A percentile compares a stretch with the other conserved stretches of the same genome.
These are phyloP conservation scores for Diddensiella transvaalensis DNA, from an alignment of 805 yeast genomes.

Conservation along the genomic window DNA sequence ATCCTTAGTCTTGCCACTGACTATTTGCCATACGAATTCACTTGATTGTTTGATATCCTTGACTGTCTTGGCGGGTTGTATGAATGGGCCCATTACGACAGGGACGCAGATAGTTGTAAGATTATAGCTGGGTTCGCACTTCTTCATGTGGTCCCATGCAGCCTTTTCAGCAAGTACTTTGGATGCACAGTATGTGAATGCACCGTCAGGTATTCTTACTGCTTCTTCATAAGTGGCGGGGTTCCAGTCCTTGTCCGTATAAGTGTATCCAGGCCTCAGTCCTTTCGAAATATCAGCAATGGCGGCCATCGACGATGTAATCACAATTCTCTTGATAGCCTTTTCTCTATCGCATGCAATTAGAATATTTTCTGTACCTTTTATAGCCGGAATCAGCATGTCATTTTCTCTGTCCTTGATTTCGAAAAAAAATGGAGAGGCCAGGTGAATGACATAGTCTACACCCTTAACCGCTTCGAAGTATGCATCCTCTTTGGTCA, in stretches of 20 bases:
- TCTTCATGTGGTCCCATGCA: slow-evolving; percentile 34
- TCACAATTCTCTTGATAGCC: slow-evolving; percentile 40
- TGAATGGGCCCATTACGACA: slow-evolving; percentile 33
- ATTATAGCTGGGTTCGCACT: slow-evolving; percentile 23
- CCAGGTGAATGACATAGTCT: slow-evolving; percentile 38
- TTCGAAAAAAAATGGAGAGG: slow-evolving; percentile 37
- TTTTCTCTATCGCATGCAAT: slow-evolving; percentile 39
- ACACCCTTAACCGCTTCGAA: slow-evolving; percentile 3
- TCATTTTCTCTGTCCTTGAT: slow-evolving; percentile 37
- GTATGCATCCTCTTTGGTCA: neutral
- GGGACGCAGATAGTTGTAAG: slow-evolving; percentile 32
- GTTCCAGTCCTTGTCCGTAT: slow-evolving; percentile 39
- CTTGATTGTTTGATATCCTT: slow-evolving; percentile 11
- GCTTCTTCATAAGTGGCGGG: slow-evolving; percentile 33
- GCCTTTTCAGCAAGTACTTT: slow-evolving; percentile 56
- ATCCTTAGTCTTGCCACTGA: neutral
- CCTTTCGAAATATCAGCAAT: slow-evolving; percentile 5
- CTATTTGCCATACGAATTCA: slow-evolving; percentile 5
- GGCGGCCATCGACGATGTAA: slow-evolving; percentile 42
- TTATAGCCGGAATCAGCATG: slow-evolving; percentile 42
- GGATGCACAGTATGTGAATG: slow-evolving; percentile 36
- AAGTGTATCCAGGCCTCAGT: slow-evolving; percentile 16
- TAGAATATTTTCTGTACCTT: slow-evolving; percentile 43
- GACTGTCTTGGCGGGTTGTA: slow-evolving; percentile 30
- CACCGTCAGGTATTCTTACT: slow-evolving; percentile 3